These are phyloP conservation scores for Alloascoidea africana DNA, from an alignment of 805 yeast genomes.

Conservation along the genomic window DNA sequence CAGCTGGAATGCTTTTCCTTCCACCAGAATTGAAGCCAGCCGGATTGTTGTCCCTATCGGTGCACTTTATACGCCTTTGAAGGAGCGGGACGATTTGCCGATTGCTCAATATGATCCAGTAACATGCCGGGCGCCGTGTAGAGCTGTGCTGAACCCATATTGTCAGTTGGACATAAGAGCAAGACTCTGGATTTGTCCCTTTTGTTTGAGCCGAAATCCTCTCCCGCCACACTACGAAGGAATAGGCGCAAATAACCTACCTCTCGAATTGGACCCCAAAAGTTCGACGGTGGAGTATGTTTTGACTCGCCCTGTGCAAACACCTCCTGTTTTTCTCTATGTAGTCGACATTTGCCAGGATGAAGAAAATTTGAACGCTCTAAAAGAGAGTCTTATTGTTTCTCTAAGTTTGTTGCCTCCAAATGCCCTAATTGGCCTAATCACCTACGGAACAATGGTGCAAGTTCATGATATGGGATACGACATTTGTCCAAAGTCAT, in stretches of 20 bases:
- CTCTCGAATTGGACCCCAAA: conserved; percentile 57
- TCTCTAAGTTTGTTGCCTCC: conserved; percentile 76
- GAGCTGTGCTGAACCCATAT: conserved; percentile 77
- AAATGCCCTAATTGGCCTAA: conserved; percentile 73
- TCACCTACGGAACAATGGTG: conserved; percentile 83
- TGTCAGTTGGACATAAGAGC: conserved; percentile 66
- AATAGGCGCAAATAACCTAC: conserved; percentile 60
- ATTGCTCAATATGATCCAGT: conserved; percentile 79
- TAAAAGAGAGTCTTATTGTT: conserved; percentile 66
- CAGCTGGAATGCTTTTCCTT: conserved; percentile 82
- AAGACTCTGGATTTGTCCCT: conserved; percentile 73
- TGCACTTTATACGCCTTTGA: conserved; percentile 87
- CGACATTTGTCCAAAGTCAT: conserved; percentile 54
- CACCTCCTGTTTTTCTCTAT: conserved; percentile 77
- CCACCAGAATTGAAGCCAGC: conserved; percentile 76
- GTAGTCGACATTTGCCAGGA: conserved; percentile 86
- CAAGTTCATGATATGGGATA: conserved; percentile 76
- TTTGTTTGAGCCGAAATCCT: conserved; percentile 65
- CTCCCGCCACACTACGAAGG: conserved; percentile 74
- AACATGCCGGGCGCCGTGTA: conserved; percentile 68
- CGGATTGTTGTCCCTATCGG: conserved; percentile 92
- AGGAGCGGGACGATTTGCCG: conserved; percentile 60
- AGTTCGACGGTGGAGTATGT: conserved; percentile 78
- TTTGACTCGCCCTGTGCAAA: conserved; percentile 61
- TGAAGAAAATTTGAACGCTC: conserved; percentile 68